Base-by-base conservation (phyloP, 106 monocot species). In the Dendrobium catenatum region DNA sequence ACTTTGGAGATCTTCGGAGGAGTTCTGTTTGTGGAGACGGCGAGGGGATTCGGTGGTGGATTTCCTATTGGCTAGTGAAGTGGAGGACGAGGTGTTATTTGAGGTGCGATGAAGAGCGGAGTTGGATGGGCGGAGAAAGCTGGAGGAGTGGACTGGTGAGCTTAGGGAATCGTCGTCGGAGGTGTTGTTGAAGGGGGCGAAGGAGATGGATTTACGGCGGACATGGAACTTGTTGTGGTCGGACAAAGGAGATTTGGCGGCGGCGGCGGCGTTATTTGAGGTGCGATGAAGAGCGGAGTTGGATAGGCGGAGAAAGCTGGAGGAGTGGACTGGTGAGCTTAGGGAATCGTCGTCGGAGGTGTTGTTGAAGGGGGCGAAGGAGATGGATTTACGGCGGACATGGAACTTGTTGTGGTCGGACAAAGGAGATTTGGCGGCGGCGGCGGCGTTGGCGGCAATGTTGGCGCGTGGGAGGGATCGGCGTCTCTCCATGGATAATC, bases 151-250 rank as follows among this genome's bases (percentile, higher is more conserved):
- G 24, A 18, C 10, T 3, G 76, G 49, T 9, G 49, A 76, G 48
- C 27, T 26, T 9, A 13, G 7, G 0, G 13, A 7, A 27, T 27
- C 27, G 11, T 15, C 49, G n/a, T 49, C 5, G 24, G 3, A 4
- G 49, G 0, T 48, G 48, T 29, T 76, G 6, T 40, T 72, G 74
- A 16, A 22, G 26, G 10, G 26, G 7, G 7, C 41, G 15, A 76
- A 47, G 76, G 49, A 49, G 76, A 76, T 15, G 48, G 49, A 75
- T 75, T 49, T 75, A 16, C 74, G 26, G 46, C 40, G 83, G 20
- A 51, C 20, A 42, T 33, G 17, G 73, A 9, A 44, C 18, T n/a
- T 2, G 55, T 43, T 51, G 70, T 31, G 11, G 29, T 22, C 22
- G 9, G 76, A 76, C 26, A 48, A 27, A 26, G 76, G 76, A 18